Base-by-base conservation (phyloP, 2,329 filamentous ascomycete species). In the Ampelomyces quisqualis region DNA sequence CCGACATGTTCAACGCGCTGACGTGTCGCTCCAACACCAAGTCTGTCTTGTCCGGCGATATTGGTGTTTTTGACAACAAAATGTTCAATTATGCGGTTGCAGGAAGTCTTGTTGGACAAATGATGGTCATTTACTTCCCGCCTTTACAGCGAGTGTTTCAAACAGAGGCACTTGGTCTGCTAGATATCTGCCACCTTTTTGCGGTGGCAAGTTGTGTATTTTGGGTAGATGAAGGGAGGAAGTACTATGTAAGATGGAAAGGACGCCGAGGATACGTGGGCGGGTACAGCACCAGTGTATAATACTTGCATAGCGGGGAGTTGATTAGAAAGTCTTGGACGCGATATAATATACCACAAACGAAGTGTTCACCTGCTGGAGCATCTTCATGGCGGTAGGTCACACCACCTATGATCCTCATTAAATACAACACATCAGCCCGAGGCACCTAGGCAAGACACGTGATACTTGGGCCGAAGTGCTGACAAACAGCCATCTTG, bases 1-100 rank as follows among this genome's bases (percentile, higher is more conserved):
- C 97, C 70, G 93, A 98, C 75, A 98, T 98, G 93, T 96, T 97
- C 77, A 97, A 98, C 69, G 93, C 93, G 2, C 77, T 98, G 15
- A 85, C 88, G 11, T 98, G 93, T 70, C 88, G 93, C 33, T 94
- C 87, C 6, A 90, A 95, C 64, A 83, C 80, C 49, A 97, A 97
- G 68, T 94, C 88, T 8, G 77, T 98, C 4, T 78, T 98, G 3
- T 79, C 85, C 18, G 91, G 93, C 27, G 90, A 98, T 65, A 69
- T 95, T 35, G 82, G 86, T 7, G 68, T 95, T 9, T 86, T 93
- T 42, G 82, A 84, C 7, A 98, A 98, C 65, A 85, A 83, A 45
- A 86, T 98, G 70, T 98, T 98, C 73, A 97, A 97, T 70, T 95
- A 91, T 76, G 90, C 93, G 1, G 93, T 98, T 2, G 79, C 85